Percentiles rank a stretch among this genome's conserved stretches.
Evolutionary conservation across 768 basidiomycete species (phyloP).

Genomic region (Dioszegia hungarica): DNA sequence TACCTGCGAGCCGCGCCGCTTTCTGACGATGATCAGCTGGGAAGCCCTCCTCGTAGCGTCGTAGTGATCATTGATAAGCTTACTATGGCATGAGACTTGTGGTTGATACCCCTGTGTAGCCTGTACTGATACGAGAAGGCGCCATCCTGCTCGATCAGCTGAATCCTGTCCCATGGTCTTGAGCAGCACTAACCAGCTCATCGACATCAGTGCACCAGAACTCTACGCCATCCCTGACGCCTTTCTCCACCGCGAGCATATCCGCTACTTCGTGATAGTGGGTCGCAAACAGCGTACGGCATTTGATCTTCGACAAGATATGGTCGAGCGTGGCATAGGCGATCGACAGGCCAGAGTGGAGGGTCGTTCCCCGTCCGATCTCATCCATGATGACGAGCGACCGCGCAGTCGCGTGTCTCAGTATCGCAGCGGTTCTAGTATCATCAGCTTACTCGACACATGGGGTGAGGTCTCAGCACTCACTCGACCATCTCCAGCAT

Average conservation of each 20-base stretch:
- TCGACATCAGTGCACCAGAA: slow-evolving; percentile 89
- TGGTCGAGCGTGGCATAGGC: slow-evolving; percentile 88
- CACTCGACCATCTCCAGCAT: slow-evolving; percentile 58
- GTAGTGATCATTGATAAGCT: neutral
- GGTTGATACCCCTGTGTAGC: slow-evolving; percentile 75
- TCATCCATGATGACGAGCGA: slow-evolving; percentile 99
- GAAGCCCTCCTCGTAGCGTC: neutral
- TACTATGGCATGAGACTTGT: slow-evolving; percentile 69
- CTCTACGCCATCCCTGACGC: slow-evolving; percentile 54
- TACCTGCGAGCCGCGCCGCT: slow-evolving; percentile 79
- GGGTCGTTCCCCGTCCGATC: slow-evolving; percentile 92
- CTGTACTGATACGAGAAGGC: slow-evolving; percentile 80
- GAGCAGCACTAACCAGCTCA: slow-evolving; percentile 60
- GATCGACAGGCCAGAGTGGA: slow-evolving; percentile 85
- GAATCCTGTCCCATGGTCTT: neutral
- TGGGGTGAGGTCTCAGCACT: slow-evolving; percentile 8
- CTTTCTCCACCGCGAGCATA: slow-evolving; percentile 57
- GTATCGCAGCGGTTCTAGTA: slow-evolving; percentile 84
- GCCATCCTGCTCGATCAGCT: slow-evolving; percentile 55
- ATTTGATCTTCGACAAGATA: slow-evolving; percentile 64
- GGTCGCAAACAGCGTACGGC: slow-evolving; percentile 92
- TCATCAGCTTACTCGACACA: slow-evolving; percentile 1
- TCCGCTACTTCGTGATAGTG: slow-evolving; percentile 92
- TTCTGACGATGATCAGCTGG: slow-evolving; percentile 54
- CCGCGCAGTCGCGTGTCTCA: slow-evolving; percentile 70